A percentile compares a stretch with the other conserved stretches of the same genome.
phyloP scores from a whole-genome alignment of 371 early-diverging fungal species.

The Rhizomucor miehei region DNA sequence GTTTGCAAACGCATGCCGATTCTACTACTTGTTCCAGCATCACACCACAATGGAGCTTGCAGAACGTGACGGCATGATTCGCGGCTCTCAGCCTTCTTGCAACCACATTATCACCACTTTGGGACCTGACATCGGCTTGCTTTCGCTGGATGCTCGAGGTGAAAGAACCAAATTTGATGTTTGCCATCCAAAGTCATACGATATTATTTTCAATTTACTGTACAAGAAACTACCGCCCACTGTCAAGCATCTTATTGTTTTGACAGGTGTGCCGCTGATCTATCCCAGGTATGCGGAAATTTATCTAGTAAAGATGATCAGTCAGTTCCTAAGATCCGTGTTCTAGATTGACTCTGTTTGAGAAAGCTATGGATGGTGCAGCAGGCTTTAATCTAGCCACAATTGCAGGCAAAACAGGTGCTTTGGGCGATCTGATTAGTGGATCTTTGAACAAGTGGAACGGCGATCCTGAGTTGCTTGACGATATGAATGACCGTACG shows the following conservation, averaged over 20 bases:
- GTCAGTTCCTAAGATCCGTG: not conserved
- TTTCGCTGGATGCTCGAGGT: conserved; percentile 78
- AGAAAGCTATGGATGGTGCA: conserved; percentile 53
- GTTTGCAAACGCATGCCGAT: conserved; percentile 63
- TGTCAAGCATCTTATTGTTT: conserved; percentile 65
- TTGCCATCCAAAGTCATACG: conserved; percentile 62
- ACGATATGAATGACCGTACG: conserved; percentile 78
- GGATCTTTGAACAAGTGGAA: conserved; percentile 55
- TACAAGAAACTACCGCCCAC: conserved; percentile 35
- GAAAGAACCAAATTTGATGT: conserved; percentile 69
- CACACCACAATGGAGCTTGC: conserved; percentile 69
- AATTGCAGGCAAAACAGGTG: conserved; percentile 35
- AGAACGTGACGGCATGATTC: conserved; percentile 53
- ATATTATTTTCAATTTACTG: conserved; percentile 56
- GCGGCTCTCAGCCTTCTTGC: conserved; percentile 19
- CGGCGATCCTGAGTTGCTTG: conserved; percentile 82
- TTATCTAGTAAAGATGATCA: not conserved
- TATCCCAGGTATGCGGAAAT: conserved; percentile 53
- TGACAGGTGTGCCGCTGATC: conserved; percentile 72
- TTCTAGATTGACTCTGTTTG: conserved; percentile 61
- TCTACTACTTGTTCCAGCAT: conserved; percentile 83
- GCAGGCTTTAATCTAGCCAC: conserved; percentile 35
- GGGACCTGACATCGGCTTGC: conserved; percentile 65
- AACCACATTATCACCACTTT: conserved; percentile 46
- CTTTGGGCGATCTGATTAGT: conserved; percentile 34